Percentiles rank a stretch among this genome's conserved stretches.
Conservation (phyloP, 352 stramenopile genomes). For the Globisporangium nodosum region DNA sequence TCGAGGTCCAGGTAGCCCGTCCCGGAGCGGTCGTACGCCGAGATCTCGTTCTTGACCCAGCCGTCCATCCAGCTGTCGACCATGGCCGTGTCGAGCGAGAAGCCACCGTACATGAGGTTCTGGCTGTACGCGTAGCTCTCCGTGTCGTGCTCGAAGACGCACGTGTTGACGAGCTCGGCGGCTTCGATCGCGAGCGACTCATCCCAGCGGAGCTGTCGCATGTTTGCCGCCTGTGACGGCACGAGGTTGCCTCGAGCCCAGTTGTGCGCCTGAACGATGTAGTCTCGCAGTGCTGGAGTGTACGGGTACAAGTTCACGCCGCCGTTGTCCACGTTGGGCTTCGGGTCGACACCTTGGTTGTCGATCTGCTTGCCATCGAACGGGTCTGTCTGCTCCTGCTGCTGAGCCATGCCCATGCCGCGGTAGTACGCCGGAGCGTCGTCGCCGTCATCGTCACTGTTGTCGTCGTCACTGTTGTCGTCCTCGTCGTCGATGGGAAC, state of each 20-base stretch:
- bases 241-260: slow-evolving; percentile 21
- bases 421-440: slow-evolving; percentile 1
- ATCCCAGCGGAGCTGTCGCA: slow-evolving; percentile 30
- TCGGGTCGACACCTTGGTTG: slow-evolving; percentile 6
- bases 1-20: slow-evolving; percentile 29
- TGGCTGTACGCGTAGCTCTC: slow-evolving; percentile 33
- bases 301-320: slow-evolving; percentile 31
- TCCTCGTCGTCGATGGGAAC: neutral
- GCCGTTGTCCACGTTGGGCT: slow-evolving; percentile 23
- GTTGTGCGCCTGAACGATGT: slow-evolving; percentile 33
- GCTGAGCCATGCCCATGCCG: neutral
- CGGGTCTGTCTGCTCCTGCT: slow-evolving; percentile 7
- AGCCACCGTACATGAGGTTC: slow-evolving; percentile 32
- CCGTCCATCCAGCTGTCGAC: slow-evolving; percentile 25
- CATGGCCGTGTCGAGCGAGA: slow-evolving; percentile 16
- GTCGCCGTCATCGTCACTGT: slow-evolving; percentile 8
- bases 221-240: slow-evolving; percentile 25
- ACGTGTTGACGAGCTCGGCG: slow-evolving; percentile 29
- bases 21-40: slow-evolving; percentile 17
- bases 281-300: slow-evolving; percentile 22
- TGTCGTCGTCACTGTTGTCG: too few relatives aligned
- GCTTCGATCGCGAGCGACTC: slow-evolving; percentile 33
- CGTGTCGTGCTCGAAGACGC: slow-evolving; percentile 31
- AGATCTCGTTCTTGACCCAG: slow-evolving; percentile 32
- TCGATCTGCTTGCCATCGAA: slow-evolving; percentile 5